Conservation (phyloP, 2,329 filamentous ascomycete genomes). For the Seiridium cupressi region DNA sequence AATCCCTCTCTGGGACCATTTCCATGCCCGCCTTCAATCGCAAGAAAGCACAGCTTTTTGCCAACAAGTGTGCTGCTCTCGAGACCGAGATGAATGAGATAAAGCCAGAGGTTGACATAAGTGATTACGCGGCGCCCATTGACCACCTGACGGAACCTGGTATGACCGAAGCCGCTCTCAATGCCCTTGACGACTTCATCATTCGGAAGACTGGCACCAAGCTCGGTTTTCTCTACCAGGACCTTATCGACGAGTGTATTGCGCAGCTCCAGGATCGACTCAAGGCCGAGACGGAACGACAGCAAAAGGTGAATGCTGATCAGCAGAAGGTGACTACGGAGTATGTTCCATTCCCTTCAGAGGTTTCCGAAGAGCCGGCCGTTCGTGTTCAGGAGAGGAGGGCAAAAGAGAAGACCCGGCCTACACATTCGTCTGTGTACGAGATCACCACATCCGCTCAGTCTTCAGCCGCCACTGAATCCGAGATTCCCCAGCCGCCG, state of each 20-base stretch:
- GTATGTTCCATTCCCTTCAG: constrained; percentile 15
- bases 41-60: constrained; percentile 38
- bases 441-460: constrained; percentile 20
- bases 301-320: constrained; percentile 7
- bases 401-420: constrained; percentile 44
- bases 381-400: constrained; percentile 30
- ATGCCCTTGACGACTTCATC: constrained; percentile 34
- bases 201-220: constrained; percentile 34
- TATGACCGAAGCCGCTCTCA: constrained; percentile 33
- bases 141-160: constrained; percentile 39
- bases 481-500: background rate
- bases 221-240: constrained; percentile 42
- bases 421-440: constrained; percentile 30
- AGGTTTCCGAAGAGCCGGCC: constrained; percentile 17
- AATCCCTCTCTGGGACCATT: constrained; percentile 31
- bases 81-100: constrained; percentile 36
- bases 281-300: constrained; percentile 15
- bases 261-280: constrained; percentile 25
- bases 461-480: background rate
- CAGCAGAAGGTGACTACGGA: constrained; percentile 7
- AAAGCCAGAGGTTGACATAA: constrained; percentile 36
- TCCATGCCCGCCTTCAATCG: constrained; percentile 35
- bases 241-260: constrained; percentile 37
- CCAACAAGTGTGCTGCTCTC: constrained; percentile 28
- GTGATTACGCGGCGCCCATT: constrained; percentile 37